Conservation (phyloP, 345 rosid genomes). For the Eucalyptus polyanthemos region DNA sequence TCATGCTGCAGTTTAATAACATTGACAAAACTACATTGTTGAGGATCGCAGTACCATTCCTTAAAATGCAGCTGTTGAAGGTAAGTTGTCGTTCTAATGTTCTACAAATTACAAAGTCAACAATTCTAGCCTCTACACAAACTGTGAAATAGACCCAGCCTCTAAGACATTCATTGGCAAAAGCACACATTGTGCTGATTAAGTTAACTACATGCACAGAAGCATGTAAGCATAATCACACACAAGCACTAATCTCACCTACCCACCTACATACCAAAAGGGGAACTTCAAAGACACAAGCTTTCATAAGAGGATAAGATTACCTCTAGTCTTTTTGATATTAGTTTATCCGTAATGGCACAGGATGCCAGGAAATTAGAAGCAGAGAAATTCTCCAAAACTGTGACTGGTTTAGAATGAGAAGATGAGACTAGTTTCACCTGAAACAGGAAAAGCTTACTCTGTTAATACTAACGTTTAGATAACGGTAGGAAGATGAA, state of each 20-base stretch:
- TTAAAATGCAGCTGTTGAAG: neutral
- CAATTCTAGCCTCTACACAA: neutral
- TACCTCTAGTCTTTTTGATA: conserved; percentile 75
- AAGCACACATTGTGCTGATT: neutral
- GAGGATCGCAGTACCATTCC: neutral
- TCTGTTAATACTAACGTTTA: neutral
- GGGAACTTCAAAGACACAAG: neutral
- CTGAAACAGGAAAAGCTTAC: conserved; percentile 24
- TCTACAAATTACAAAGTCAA: neutral
- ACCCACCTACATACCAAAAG: neutral
- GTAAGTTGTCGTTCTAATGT: neutral
- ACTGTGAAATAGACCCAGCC: neutral
- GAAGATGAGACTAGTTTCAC: conserved; percentile 24
- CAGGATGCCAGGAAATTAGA: conserved; percentile 33
- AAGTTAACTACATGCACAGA: neutral
- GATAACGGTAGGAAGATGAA: neutral
- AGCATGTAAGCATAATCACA: neutral
- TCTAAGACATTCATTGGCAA: neutral
- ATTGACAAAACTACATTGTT: neutral
- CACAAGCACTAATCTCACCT: neutral
- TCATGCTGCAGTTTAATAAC: neutral
- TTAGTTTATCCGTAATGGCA: conserved; percentile 52
- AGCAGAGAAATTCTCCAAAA: conserved; percentile 52
- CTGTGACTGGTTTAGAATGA: conserved; percentile 15
- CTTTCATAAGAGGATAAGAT: neutral